phyloP scores from a whole-genome alignment of 140 eudicot species.

The Cichorium intybus region DNA sequence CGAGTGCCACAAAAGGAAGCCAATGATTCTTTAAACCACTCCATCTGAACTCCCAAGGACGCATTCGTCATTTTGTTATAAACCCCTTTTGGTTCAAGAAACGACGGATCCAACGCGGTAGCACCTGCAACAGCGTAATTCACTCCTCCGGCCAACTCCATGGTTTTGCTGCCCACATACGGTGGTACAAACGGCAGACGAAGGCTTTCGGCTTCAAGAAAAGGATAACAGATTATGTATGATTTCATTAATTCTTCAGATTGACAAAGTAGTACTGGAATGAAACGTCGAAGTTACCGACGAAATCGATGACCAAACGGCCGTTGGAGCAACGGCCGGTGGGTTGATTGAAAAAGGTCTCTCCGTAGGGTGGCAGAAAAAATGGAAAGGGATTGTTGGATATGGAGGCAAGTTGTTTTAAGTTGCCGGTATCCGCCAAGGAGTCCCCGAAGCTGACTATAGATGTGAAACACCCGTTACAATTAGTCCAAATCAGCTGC shows the following conservation, averaged over 20 bases:
- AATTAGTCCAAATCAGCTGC: neutral
- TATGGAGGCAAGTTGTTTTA: slow-evolving; percentile 3
- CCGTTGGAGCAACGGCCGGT: slow-evolving; percentile 46
- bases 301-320: slow-evolving; percentile 32
- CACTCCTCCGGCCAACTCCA: slow-evolving; percentile 15
- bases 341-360: slow-evolving; percentile 15
- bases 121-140: slow-evolving; percentile 49
- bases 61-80: slow-evolving; percentile 12
- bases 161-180: neutral
- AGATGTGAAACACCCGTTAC: neutral
- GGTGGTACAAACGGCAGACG: neutral
- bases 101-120: slow-evolving; percentile 26
- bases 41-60: slow-evolving; percentile 38
- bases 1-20: neutral
- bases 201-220: slow-evolving; percentile 6
- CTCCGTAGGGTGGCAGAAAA: slow-evolving; percentile 34
- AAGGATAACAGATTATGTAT: neutral
- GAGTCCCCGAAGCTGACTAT: slow-evolving; percentile 34
- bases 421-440: slow-evolving; percentile 30
- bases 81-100: slow-evolving; percentile 20
- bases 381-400: neutral
- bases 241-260: neutral
- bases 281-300: neutral
- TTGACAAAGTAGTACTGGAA: neutral
- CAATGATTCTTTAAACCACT: slow-evolving; percentile 13